phyloP scores from a whole-genome alignment of 805 yeast species.

The Ogataea dorogensis region DNA sequence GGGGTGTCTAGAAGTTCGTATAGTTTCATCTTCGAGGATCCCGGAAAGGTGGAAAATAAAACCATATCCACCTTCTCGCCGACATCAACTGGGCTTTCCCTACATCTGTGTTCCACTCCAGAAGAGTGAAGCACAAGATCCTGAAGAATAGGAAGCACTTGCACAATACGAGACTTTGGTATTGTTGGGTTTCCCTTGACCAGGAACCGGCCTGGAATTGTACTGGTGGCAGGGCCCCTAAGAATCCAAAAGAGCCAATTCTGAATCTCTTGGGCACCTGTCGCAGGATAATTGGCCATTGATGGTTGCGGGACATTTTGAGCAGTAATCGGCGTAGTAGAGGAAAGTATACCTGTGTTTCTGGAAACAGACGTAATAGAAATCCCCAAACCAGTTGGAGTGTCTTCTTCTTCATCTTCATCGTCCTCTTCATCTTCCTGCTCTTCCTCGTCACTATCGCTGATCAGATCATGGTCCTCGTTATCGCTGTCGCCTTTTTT shows the following conservation, averaged over 20 bases:
- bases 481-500: conserved; percentile 11
- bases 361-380: conserved; percentile 3
- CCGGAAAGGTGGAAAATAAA: conserved; percentile 27
- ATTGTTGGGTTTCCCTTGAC: conserved; percentile 35
- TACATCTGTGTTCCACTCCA: conserved; percentile 12
- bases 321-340: conserved; percentile 39
- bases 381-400: conserved; percentile 15
- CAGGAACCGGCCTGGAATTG: conserved; percentile 57
- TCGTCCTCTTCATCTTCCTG: conserved; percentile 19
- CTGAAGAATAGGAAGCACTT: conserved; percentile 33
- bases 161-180: conserved; percentile 18
- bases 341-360: conserved; percentile 10
- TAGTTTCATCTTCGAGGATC: conserved; percentile 24
- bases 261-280: conserved; percentile 37
- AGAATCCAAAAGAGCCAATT: conserved; percentile 69
- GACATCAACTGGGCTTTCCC: conserved; percentile 25
- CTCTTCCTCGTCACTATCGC: conserved; percentile 32
- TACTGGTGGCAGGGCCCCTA: conserved; percentile 58
- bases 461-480: conserved; percentile 23
- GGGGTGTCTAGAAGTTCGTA: conserved; percentile 26
- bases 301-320: conserved; percentile 23
- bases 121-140: conserved; percentile 30
- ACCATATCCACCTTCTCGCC: conserved; percentile 24
- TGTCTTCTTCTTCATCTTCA: conserved; percentile 19
- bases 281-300: conserved; percentile 9